Conservation (phyloP, 257 asterid species). For the Forsythia suspensa region DNA sequence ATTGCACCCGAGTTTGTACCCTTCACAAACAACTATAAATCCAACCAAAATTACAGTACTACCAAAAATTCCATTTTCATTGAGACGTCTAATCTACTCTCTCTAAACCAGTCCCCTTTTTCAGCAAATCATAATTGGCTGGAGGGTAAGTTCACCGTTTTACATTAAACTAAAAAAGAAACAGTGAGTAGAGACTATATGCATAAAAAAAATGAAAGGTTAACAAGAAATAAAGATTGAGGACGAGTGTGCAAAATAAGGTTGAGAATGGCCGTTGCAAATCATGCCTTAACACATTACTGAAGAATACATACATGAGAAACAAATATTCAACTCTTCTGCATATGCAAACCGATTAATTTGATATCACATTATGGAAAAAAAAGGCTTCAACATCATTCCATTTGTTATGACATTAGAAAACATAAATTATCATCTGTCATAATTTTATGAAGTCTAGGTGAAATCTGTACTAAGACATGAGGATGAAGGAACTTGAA, state of each 20-base stretch:
- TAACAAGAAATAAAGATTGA: not conserved
- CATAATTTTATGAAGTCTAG: not conserved
- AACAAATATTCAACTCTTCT: not conserved
- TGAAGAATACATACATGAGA: too few relatives aligned
- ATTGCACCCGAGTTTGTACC: too few relatives aligned
- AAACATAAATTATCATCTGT: not conserved
- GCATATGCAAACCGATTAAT: too few relatives aligned
- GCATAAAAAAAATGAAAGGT: not conserved
- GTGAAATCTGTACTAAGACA: not conserved
- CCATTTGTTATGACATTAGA: not conserved
- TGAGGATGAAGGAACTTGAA: not conserved
- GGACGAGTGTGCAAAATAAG: not conserved
- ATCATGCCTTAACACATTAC: too few relatives aligned
- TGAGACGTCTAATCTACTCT: too few relatives aligned
- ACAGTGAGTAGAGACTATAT: not conserved
- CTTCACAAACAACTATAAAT: too few relatives aligned
- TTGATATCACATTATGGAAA: too few relatives aligned
- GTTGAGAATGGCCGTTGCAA: too few relatives aligned
- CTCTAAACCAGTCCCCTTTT: too few relatives aligned
- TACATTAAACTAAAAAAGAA: not conserved
- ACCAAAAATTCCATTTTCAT: too few relatives aligned
- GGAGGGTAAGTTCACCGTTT: not conserved
- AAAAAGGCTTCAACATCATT: not conserved
- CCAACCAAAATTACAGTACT: too few relatives aligned
- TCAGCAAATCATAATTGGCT: too few relatives aligned